phyloP scores from a whole-genome alignment of 148 eudicot species.

The Heliosperma pusillum region DNA sequence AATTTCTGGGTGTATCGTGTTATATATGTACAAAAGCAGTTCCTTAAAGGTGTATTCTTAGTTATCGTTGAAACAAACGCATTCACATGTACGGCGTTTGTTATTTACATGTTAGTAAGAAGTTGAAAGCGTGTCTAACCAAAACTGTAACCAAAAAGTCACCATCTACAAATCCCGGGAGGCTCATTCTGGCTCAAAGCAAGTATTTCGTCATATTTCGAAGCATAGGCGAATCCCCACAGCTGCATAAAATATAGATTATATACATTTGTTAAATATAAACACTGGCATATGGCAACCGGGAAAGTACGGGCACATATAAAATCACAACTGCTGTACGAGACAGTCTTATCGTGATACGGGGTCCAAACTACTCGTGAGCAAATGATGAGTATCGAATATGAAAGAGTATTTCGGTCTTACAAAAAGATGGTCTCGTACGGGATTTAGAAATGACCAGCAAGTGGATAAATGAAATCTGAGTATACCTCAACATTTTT shows the following conservation, averaged over 20 bases:
- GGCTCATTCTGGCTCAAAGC: slow-evolving; percentile 59
- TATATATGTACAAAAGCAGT: slow-evolving; percentile 23
- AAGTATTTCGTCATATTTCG: slow-evolving; percentile 68
- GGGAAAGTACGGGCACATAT: neutral
- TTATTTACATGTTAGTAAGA: slow-evolving; percentile 21
- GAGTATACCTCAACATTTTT: slow-evolving; percentile 83
- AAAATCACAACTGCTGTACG: neutral
- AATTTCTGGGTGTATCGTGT: too few species aligned
- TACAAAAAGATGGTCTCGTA: too few species aligned
- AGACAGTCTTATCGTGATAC: too few species aligned
- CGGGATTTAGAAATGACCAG: neutral
- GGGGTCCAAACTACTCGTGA: too few species aligned
- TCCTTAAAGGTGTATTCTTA: neutral
- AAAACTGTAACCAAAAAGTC: slow-evolving; percentile 15
- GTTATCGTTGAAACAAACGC: neutral
- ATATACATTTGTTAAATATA: neutral
- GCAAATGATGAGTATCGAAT: too few species aligned
- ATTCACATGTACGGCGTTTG: slow-evolving; percentile 13
- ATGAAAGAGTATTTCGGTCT: too few species aligned
- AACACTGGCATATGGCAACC: neutral
- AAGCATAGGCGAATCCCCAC: slow-evolving; percentile 93
- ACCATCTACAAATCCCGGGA: slow-evolving; percentile 79
- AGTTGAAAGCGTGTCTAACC: slow-evolving; percentile 10
- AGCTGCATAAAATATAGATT: slow-evolving; percentile 42
- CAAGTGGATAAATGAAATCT: neutral